Evolutionary conservation across 1,284 basidiomycete genomes (phyloP), one percentile per base, ranked within the genome.

Genomic region (Rhodofomes roseus): DNA sequence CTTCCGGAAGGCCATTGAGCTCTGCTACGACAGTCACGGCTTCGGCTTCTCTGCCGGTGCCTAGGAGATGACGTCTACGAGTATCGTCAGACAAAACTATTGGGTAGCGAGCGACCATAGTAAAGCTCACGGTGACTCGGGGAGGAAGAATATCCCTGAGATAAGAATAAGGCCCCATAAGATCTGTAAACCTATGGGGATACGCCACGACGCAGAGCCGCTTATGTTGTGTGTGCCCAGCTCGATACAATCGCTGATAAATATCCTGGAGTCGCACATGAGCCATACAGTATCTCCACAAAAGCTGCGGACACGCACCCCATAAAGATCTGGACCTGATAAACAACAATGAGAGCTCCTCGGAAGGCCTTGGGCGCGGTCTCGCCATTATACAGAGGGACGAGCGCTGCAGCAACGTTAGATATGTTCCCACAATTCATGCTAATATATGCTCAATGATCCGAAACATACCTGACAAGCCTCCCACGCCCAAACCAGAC

Each of bases 311-410:
- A 27, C 9, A 67, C 78, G 46, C 67, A 86, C 86, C 87, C 86
- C 20, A 80, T 74, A 65, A 89, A 87, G 63, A 91, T 90, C 68
- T 90, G 88, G 11, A 92, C 76, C 69, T 92, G 90, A 66, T 92
- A 92, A 18, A 92, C 72, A 1, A 90, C 89, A 20, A 92, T 76
- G 25, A 92, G 77, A 11, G 86, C 83, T 11, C 90, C 90, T 69
- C 90, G 83, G 61, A 92, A 78, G 5, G 84, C 81, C 70, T 90
- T 90, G 0, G 90, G 90, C 0, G 90, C 83, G 0, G 89, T 89
- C 72, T 93, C 90, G 41, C 90, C 90, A 64, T 89, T 92, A 71
- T 91, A 92, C 5, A 92, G 80, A 44, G 90, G 90, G 1, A 92
- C 90, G 60, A 92, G 87, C 53, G 88, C 89, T 86, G 51, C 6